Evolutionary conservation across 2,329 filamentous ascomycete species (phyloP), one percentile per base, ranked within the genome.

Genomic region (Xylaria sp.): DNA sequence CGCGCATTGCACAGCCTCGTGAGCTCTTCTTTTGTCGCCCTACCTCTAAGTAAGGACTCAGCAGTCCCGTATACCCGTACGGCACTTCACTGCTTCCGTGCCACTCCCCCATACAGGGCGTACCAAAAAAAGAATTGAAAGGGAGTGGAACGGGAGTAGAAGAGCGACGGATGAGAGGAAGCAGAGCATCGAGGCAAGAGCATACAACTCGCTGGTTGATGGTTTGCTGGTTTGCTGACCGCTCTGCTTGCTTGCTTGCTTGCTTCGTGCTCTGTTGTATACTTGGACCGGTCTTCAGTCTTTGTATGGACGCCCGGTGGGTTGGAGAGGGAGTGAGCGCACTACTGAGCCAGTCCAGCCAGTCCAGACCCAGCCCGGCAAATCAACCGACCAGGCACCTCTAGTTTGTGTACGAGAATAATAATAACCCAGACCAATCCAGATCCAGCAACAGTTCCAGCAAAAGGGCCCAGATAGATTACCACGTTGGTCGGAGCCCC

Each of bases 401-500:
- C 23, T 59, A 48, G 41, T 34, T 39, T 12, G 52, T 56, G n/a
- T n/a, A 56, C 32, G 52, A 37, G 34, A 56, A 56, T 41, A 61
- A 61, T 48, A 61, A 63, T 25, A 44, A 37, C 50, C 56, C 56
- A 44, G 63, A 46, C 34, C 52, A 60, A 39, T 23, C 32, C 51
- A 54, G 46, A 60, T 54, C 39, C 56, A 50, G 51, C 51, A 18
- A 48, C 39, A 54, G 44, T 60, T 58, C 48, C 60, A 51, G 52
- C 54, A 28, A 54, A 65, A 58, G 50, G 51, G 56, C 32, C 64
- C 65, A 65, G 60, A 54, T 50, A 57, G 10, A 37, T 44, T 54
- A 39, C 18, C 59, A 41, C 46, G 65, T 59, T 63, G 15, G 65
- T 59, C 60, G 15, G 39, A 59, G 68, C 68, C 70, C 70, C 70